These are phyloP conservation scores for Phytopythium vexans DNA, from an alignment of 352 stramenopile species.

Conservation along the genomic window DNA sequence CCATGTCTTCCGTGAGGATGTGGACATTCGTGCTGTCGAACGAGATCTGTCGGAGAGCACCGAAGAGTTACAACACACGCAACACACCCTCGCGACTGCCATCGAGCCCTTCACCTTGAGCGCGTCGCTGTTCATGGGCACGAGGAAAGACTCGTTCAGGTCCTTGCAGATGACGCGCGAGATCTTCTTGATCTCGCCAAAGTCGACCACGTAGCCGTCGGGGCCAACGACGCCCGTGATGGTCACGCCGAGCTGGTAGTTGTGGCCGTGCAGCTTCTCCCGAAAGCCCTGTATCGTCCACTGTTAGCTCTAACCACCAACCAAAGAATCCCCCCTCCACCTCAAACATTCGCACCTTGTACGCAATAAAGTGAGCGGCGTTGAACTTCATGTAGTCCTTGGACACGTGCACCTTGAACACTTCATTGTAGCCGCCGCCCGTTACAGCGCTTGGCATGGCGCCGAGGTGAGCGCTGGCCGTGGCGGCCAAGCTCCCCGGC, in stretches of 20 bases:
- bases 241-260: conserved; percentile 94
- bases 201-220: conserved; percentile 98
- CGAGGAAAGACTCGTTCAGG: conserved; percentile 97
- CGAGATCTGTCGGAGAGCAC: conserved; percentile 51
- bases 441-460: conserved; percentile 20
- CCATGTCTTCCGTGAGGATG: conserved; percentile 93
- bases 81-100: neutral
- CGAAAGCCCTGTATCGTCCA: conserved; percentile 85
- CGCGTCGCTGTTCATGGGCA: conserved; percentile 93
- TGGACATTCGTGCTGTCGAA: conserved; percentile 86
- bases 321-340: neutral
- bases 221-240: conserved; percentile 80
- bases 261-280: conserved; percentile 97
- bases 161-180: conserved; percentile 93
- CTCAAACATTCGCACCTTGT: conserved; percentile 50
- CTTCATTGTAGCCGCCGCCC: conserved; percentile 48
- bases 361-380: conserved; percentile 86
- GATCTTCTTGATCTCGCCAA: conserved; percentile 97
- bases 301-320: neutral
- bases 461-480: conserved; percentile 6
- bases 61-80: neutral
- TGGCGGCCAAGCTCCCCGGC: conserved; percentile 3
- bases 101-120: conserved; percentile 52
- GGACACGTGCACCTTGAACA: conserved; percentile 87
- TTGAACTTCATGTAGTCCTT: conserved; percentile 94